phyloP scores from a whole-genome alignment of 208 protist genomes.

The Trypanosoma boissoni region DNA sequence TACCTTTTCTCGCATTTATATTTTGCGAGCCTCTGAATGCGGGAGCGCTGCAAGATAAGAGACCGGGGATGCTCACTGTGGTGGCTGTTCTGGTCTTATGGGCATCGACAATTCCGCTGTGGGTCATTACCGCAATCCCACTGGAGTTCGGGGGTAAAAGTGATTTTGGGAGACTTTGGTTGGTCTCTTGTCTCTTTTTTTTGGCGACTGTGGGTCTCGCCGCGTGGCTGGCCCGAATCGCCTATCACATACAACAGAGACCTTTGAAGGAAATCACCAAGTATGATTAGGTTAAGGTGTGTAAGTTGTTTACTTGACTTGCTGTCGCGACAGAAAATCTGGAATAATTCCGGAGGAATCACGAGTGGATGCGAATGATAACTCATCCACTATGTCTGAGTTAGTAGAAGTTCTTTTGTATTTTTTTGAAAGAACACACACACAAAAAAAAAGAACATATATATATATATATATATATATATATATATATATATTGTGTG shows the following conservation, averaged over 20 bases:
- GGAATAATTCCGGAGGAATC: too few species aligned
- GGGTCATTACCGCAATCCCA: constrained; percentile 67
- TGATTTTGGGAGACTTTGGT: constrained; percentile 80
- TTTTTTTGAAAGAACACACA: not conserved
- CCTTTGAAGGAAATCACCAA: not conserved
- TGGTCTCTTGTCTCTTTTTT: constrained; percentile 83
- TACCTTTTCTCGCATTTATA: constrained; percentile 80
- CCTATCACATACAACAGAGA: constrained; percentile 26
- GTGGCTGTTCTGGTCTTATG: constrained; percentile 41
- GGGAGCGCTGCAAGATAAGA: not conserved
- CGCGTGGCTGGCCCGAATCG: constrained; percentile 60
- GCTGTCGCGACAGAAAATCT: too few species aligned
- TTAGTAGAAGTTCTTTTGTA: constrained; percentile 1
- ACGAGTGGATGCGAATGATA: too few species aligned
- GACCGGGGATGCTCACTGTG: constrained; percentile 20
- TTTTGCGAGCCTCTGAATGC: constrained; percentile 40
- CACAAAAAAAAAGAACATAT: not conserved
- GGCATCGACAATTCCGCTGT: constrained; percentile 71
- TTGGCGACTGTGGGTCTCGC: constrained; percentile 67
- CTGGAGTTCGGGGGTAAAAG: constrained; percentile 86
- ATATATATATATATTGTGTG: constrained; percentile 6
- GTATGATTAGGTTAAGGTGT: too few species aligned
- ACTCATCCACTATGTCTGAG: too few species aligned
- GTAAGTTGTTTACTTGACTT: too few species aligned
- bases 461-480: not conserved